Evolutionary conservation across 2,329 filamentous ascomycete species (phyloP), one percentile per base, ranked within the genome.

Genomic region (Aspergillus unguis): DNA sequence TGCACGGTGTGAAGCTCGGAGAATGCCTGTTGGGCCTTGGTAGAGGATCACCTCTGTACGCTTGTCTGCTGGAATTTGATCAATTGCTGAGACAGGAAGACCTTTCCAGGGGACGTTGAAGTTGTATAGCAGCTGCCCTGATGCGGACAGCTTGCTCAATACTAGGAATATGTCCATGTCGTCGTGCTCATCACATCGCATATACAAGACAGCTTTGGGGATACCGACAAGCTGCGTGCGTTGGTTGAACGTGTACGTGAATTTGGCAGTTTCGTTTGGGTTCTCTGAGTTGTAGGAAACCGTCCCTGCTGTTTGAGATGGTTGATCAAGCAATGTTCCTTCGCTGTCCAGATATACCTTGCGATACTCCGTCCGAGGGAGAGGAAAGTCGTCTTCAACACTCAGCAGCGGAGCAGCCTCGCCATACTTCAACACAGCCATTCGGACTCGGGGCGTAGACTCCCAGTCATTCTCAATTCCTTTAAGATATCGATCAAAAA

Each of bases 121-220:
- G 8, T 55, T 55, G 17, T 43, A 43, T 26, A 55, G 47, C 4
- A 47, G 5, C 32, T 55, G 43, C 6, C 53, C 53, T 2, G 46
- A 44, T 8, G 44, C 35, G 11, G 50, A 48, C 2, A 55, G 36
- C 27, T 55, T 55, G 35, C 53, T 48, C 6, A 55, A 25, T 4
- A 55, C 36, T 3, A 55, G 27, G 38, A 52, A 55, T 2, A 55
- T 36, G 10, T 55, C 53, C 17, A 55, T 37, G 28, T 56, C 54
- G 23, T 56, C 43, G 10, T 51, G 45, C n/a, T 54, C 51, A 5
- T 53, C 51, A 26, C 54, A 56, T 6, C 43, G 49, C 51, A 56
- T 54, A 33, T 56, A 56, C 7, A 56, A 38, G 2, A 54, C 44
- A 3, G 54, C 54, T 23, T 56, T 56, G 3, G 54, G 54, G 3